Evolutionary conservation across 2,329 filamentous ascomycete species (phyloP).

Genomic region (Neofusicoccum cordaticola): DNA sequence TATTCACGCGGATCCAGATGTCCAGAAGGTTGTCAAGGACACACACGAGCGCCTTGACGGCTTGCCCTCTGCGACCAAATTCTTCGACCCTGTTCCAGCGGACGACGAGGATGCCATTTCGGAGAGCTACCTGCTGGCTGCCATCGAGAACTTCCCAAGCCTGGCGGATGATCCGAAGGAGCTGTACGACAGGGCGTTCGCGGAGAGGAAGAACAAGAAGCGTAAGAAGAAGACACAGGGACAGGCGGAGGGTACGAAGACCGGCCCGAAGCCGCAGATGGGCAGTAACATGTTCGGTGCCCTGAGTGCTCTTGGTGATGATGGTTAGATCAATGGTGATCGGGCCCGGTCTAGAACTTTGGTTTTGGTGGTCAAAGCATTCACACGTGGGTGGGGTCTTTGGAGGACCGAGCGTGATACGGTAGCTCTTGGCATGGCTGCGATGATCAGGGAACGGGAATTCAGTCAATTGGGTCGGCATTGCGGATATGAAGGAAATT

Average conservation of each 20-base stretch:
- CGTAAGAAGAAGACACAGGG: conserved; percentile 1
- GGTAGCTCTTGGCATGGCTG: background rate
- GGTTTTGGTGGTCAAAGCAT: background rate
- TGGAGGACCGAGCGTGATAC: background rate
- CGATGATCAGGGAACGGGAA: background rate
- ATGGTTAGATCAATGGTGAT: background rate
- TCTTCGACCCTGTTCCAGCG: background rate
- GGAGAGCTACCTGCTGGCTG: background rate
- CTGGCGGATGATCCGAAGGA: background rate
- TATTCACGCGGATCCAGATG: background rate
- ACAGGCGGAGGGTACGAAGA: background rate
- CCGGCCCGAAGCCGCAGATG: background rate
- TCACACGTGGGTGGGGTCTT: background rate
- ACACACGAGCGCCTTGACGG: background rate
- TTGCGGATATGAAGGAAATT: background rate
- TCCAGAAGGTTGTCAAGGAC: background rate
- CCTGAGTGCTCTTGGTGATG: background rate
- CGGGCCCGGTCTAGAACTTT: no score
- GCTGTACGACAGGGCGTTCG: background rate
- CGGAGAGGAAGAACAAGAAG: background rate
- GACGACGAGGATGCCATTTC: background rate
- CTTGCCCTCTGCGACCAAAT: background rate
- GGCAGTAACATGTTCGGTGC: background rate
- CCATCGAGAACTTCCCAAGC: background rate
- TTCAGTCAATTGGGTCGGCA: background rate